Conservation (phyloP, 1,139 yeast species). For the Pichia sp. region DNA sequence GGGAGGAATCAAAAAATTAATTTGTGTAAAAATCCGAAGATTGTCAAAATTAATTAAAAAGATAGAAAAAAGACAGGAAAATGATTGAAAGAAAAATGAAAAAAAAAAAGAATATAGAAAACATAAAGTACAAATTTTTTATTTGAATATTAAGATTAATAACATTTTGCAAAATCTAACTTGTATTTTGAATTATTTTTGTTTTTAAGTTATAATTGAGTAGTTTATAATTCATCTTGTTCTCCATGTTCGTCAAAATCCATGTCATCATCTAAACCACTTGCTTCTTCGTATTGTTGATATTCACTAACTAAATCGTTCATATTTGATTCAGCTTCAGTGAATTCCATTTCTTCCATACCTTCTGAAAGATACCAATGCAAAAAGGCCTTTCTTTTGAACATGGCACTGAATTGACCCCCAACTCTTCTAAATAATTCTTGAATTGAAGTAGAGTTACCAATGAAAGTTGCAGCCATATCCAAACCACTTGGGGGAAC, state of each 20-base stretch:
- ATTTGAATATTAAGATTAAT: neutral
- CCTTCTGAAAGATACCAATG: constrained; percentile 96
- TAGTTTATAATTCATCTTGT: constrained; percentile 38
- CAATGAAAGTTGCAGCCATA: constrained; percentile 87
- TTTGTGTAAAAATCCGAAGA: neutral
- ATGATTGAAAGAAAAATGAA: constrained; percentile 3
- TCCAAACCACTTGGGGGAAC: constrained; percentile 82
- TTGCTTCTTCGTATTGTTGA: constrained; percentile 87
- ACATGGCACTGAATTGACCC: constrained; percentile 87
- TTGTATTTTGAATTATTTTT: constrained; percentile 13
- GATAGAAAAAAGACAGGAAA: neutral
- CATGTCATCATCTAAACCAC: constrained; percentile 63
- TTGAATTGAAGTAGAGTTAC: constrained; percentile 88
- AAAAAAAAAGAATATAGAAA: neutral
- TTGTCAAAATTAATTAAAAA: neutral
- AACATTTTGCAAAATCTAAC: neutral
- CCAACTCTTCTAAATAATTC: constrained; percentile 87
- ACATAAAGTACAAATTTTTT: constrained; percentile 2
- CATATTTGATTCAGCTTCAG: constrained; percentile 84
- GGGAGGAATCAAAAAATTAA: constrained; percentile 3
- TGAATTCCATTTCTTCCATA: constrained; percentile 91
- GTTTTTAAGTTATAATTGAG: neutral
- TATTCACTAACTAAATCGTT: constrained; percentile 82
- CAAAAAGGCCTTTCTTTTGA: constrained; percentile 87
- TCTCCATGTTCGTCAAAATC: constrained; percentile 63